Base-by-base conservation (phyloP, 2,329 filamentous ascomycete species). In the Bipolaris sorokiniana region DNA sequence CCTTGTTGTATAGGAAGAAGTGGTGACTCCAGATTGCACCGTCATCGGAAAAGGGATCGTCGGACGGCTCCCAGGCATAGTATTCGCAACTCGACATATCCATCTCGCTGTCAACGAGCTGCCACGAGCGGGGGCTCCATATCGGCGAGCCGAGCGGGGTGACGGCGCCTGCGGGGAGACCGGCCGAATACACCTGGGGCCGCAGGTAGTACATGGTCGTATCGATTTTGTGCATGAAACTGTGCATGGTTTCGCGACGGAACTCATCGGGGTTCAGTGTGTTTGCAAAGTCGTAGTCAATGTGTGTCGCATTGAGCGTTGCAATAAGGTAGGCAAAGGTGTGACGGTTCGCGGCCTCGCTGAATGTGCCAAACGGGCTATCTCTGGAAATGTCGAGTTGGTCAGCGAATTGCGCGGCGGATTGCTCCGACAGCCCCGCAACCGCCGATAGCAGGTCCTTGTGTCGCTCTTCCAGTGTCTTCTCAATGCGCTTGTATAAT, bases 1-100 rank as follows among this genome's bases (percentile, higher is more conserved):
- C 83, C 70, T 94, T 94, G 82, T 96, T 97, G 84, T 97, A 98
- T 77, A 98, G 96, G 81, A 99, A 97, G 78, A 96, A 97, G 76
- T 98, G 93, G 61, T 93, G 84, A 48, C 91, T 92, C 94, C 94
- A 99, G 61, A 99, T 93, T 9, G 93, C 90, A 60, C 91, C 91
- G 71, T 97, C 92, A 60, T 96, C 93, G 62, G 92, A 92, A 69
- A 96, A 97, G 0, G 92, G 92, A 71, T 97, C 93, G 59, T 93
- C 91, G 38, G 92, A 89, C 0, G 95, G 95, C 49, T 90, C 86
- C 79, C 96, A 99, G 54, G 89, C 90, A 76, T 97, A 98, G 61
- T 94, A 87, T 54, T 88, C 89, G 79, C 95, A 99, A 66, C 96
- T 89, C 65, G 90, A 88, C 41, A 98, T 83, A 48, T 86, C 87